phyloP scores from a whole-genome alignment of 208 protist genomes.

The Trypanosoma congolense region DNA sequence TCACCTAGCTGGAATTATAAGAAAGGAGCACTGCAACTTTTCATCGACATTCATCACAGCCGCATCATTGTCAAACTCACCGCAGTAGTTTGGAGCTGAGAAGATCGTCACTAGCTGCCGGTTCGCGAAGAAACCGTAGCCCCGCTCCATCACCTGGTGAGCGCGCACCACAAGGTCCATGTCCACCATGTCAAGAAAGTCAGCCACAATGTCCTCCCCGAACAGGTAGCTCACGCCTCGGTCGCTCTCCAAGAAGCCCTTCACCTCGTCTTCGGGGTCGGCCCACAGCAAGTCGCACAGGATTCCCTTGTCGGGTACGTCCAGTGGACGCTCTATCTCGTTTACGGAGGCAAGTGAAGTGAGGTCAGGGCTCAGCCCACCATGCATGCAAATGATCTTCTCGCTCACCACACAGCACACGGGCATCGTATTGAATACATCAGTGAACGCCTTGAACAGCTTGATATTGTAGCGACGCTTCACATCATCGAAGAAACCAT shows the following conservation, averaged over 20 bases:
- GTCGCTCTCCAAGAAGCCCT: slow-evolving; percentile 93
- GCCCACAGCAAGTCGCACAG: slow-evolving; percentile 98
- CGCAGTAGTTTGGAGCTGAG: slow-evolving; percentile 59
- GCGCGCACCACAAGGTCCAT: slow-evolving; percentile 99
- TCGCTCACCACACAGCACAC: slow-evolving; percentile 98
- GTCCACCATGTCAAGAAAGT: slow-evolving; percentile 98
- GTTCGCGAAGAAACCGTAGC: slow-evolving; percentile 99
- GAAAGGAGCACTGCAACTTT: slow-evolving; percentile 96
- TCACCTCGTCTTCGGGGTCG: slow-evolving; percentile 92
- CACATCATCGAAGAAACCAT: slow-evolving; percentile 99
- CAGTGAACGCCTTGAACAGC: slow-evolving; percentile 99
- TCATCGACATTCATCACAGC: slow-evolving; percentile 98
- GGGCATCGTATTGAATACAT: slow-evolving; percentile 99
- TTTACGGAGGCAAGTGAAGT: slow-evolving; percentile 91
- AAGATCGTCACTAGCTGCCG: slow-evolving; percentile 98
- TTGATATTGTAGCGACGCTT: slow-evolving; percentile 94
- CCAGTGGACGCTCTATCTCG: slow-evolving; percentile 95
- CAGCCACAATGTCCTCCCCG: slow-evolving; percentile 95
- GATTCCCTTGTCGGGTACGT: slow-evolving; percentile 97
- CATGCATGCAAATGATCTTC: slow-evolving; percentile 99
- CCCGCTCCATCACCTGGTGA: slow-evolving; percentile 97
- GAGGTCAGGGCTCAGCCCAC: slow-evolving; percentile 97
- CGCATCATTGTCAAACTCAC: slow-evolving; percentile 97
- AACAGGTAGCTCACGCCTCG: slow-evolving; percentile 90
- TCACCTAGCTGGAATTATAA: slow-evolving; percentile 61